These are phyloP conservation scores for Arthroderma sp. DNA, from an alignment of 2,329 filamentous ascomycete genomes.

Conservation along the genomic window DNA sequence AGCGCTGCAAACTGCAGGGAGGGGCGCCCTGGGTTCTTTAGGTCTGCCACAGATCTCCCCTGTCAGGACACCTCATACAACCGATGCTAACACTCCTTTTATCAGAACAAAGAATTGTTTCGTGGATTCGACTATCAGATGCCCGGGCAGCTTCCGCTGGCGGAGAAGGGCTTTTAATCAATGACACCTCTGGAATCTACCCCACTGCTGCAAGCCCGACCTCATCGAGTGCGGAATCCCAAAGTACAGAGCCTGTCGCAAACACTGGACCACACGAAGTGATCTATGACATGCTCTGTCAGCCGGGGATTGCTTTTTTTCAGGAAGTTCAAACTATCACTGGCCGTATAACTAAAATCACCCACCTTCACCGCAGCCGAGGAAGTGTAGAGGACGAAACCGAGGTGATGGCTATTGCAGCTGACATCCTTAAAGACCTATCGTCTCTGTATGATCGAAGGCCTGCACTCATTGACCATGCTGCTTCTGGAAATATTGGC, in stretches of 20 bases:
- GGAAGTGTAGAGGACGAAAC: conserved; percentile 44
- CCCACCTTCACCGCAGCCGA: conserved; percentile 41
- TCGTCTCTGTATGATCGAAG: conserved; percentile 36
- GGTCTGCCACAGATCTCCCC: background rate
- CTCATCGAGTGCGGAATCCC: conserved; percentile 22
- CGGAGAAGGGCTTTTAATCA: conserved; percentile 40
- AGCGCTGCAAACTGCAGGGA: conserved; percentile 29
- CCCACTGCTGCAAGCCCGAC: background rate
- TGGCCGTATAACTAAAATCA: conserved; percentile 42
- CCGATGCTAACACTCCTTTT: background rate
- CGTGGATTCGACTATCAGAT: conserved; percentile 42
- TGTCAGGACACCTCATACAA: conserved; percentile 6
- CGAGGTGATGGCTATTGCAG: conserved; percentile 42
- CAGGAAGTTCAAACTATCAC: conserved; percentile 45
- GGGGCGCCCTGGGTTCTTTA: conserved; percentile 13
- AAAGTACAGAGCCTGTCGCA: conserved; percentile 11
- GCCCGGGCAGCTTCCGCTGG: conserved; percentile 42
- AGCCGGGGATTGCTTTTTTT: conserved; percentile 44
- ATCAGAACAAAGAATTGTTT: conserved; percentile 35
- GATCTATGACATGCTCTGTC: conserved; percentile 41
- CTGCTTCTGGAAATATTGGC: conserved; percentile 38
- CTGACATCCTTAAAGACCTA: conserved; percentile 38
- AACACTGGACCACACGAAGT: conserved; percentile 22
- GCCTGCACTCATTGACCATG: conserved; percentile 42
- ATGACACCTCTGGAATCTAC: conserved; percentile 15